Percentiles rank a stretch among this genome's conserved stretches.
Conservation (phyloP, 352 stramenopile species). For the Thraustotheca clavata region DNA sequence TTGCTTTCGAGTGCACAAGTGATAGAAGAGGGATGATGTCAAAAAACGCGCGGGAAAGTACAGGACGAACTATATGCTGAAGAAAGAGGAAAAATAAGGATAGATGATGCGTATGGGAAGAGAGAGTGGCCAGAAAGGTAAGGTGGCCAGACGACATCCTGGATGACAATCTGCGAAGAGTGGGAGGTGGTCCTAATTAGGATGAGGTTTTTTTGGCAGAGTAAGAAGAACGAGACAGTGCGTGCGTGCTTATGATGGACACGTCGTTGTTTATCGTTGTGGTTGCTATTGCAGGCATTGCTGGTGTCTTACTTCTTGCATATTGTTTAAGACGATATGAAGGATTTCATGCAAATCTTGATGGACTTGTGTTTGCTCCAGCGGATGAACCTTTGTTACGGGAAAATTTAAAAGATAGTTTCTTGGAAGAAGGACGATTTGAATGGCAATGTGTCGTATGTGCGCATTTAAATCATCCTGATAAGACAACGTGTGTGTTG, state of each 20-base stretch:
- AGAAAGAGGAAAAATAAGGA: no score
- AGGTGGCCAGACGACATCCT: no score
- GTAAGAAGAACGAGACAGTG: no score
- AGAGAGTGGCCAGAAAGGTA: no score
- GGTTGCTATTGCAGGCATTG: background rate
- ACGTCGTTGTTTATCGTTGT: constrained; percentile 4
- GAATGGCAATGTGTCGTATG: constrained; percentile 74
- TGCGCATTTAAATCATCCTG: constrained; percentile 63
- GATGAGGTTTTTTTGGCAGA: no score
- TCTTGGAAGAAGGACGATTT: constrained; percentile 43
- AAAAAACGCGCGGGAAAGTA: no score
- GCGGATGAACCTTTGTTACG: constrained; percentile 36
- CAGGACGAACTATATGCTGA: no score
- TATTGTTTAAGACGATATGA: background rate
- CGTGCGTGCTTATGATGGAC: constrained; percentile 6
- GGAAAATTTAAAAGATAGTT: constrained; percentile 57
- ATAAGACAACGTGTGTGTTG: constrained; percentile 46
- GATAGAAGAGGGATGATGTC: no score
- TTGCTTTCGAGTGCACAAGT: no score
- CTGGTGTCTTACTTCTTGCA: background rate
- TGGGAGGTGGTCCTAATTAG: no score
- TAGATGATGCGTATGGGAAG: no score
- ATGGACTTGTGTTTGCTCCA: background rate
- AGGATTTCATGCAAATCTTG: background rate
- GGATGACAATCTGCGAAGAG: no score